phyloP scores from a whole-genome alignment of 78 protist species.

The Dictyostelium citrinum region DNA sequence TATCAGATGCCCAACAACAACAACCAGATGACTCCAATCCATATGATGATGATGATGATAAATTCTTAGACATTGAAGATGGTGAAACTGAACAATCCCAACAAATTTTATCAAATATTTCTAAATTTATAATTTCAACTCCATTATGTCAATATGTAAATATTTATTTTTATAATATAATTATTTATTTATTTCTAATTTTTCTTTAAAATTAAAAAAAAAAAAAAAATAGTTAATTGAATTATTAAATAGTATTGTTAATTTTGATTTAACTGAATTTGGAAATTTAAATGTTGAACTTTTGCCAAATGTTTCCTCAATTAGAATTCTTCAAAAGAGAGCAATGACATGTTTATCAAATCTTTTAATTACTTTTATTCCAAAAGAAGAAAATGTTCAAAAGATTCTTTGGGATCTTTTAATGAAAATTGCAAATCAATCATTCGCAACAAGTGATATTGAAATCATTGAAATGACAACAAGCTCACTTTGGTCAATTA shows the following conservation, averaged over 20 bases:
- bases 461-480: slow-evolving; percentile 49
- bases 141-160: slow-evolving; percentile 49
- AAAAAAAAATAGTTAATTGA: slow-evolving; percentile 1
- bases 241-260: not conserved
- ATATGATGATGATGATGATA: slow-evolving; percentile 56
- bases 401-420: slow-evolving; percentile 21
- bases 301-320: not conserved
- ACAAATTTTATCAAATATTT: not conserved
- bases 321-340: slow-evolving; percentile 12
- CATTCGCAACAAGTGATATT: slow-evolving; percentile 10
- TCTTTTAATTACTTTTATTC: slow-evolving; percentile 22
- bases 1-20: slow-evolving; percentile 7
- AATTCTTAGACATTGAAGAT: slow-evolving; percentile 63
- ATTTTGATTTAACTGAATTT: not conserved
- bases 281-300: slow-evolving; percentile 8
- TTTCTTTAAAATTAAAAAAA: too few species aligned
- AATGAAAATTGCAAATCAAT: slow-evolving; percentile 1
- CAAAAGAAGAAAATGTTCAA: slow-evolving; percentile 8
- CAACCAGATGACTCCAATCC: not conserved
- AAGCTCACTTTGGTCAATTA: slow-evolving; percentile 60
- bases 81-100: not conserved
- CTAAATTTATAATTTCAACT: slow-evolving; percentile 26
- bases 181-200: not conserved
- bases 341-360: slow-evolving; percentile 61
- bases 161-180: not conserved